Evolutionary conservation across 148 eudicot species (phyloP).

Genomic region (Rhododendron ferrugineum): DNA sequence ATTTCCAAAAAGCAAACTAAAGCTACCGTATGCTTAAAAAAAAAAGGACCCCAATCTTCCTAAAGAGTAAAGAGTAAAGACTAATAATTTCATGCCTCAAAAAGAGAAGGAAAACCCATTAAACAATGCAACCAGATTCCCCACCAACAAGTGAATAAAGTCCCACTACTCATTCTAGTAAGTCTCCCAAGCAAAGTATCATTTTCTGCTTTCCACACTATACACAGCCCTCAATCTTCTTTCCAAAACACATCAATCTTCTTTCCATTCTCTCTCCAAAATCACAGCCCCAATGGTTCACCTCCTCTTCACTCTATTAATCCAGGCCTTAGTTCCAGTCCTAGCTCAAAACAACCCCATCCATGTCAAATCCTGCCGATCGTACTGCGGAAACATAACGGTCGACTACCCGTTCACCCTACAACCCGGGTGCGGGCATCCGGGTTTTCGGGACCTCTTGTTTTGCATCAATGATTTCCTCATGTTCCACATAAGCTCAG

Average conservation of each 20-base stretch:
- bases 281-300: conserved; percentile 12
- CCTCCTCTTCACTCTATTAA: conserved; percentile 10
- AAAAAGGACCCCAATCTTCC: conserved; percentile 18
- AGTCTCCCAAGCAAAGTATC: conserved; percentile 30
- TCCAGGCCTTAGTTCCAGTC: conserved; percentile 8
- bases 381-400: conserved; percentile 74
- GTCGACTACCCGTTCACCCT: conserved; percentile 73
- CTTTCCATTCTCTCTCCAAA: conserved; percentile 11
- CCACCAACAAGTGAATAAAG: conserved; percentile 25
- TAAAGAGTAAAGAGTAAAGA: background rate
- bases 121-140: conserved; percentile 33
- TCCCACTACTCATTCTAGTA: background rate
- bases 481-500: conserved; percentile 85
- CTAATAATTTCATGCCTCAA: conserved; percentile 2
- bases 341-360: conserved; percentile 21
- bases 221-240: background rate
- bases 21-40: conserved; percentile 16
- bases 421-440: conserved; percentile 81
- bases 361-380: conserved; percentile 46
- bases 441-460: conserved; percentile 66
- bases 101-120: conserved; percentile 18
- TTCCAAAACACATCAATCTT: conserved; percentile 1
- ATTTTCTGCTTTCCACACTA: conserved; percentile 2
- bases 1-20: conserved; percentile 22
- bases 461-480: conserved; percentile 79